Conservation (phyloP, 2,329 filamentous ascomycete species). For the Arthrobotrys megalospora region DNA sequence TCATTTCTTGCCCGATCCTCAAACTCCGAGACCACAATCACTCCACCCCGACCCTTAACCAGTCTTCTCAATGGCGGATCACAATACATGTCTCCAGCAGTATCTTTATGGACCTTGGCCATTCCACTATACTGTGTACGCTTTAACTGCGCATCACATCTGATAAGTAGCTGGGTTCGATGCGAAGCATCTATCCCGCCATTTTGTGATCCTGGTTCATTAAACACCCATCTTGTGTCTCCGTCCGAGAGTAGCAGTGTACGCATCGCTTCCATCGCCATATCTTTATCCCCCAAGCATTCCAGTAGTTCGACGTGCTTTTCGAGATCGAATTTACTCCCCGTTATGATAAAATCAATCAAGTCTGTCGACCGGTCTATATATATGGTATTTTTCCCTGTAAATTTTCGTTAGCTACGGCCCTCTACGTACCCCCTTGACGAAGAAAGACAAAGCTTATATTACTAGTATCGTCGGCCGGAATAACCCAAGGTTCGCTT, state of each 20-base stretch:
- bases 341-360: constrained; percentile 12
- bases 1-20: neutral
- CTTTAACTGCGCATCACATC: neutral
- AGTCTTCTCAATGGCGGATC: constrained; percentile 24
- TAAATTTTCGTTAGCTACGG: too few relatives aligned
- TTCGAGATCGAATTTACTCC: neutral
- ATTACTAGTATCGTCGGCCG: too few relatives aligned
- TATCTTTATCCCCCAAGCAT: neutral
- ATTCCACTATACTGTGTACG: too few relatives aligned
- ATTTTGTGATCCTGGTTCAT: neutral
- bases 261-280: neutral
- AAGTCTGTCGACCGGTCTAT: neutral
- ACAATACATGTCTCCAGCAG: neutral
- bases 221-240: neutral
- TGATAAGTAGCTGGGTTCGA: neutral
- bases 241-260: constrained; percentile 1
- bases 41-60: constrained; percentile 5
- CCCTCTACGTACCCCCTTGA: too few relatives aligned
- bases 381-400: neutral
- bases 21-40: neutral
- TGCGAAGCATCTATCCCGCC: neutral
- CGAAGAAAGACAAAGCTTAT: too few relatives aligned
- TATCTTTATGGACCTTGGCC: too few relatives aligned
- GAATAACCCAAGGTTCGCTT: neutral
- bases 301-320: constrained; percentile 31